phyloP scores from a whole-genome alignment of 2,329 filamentous ascomycete species.

The Tolypocladium endophyticum region DNA sequence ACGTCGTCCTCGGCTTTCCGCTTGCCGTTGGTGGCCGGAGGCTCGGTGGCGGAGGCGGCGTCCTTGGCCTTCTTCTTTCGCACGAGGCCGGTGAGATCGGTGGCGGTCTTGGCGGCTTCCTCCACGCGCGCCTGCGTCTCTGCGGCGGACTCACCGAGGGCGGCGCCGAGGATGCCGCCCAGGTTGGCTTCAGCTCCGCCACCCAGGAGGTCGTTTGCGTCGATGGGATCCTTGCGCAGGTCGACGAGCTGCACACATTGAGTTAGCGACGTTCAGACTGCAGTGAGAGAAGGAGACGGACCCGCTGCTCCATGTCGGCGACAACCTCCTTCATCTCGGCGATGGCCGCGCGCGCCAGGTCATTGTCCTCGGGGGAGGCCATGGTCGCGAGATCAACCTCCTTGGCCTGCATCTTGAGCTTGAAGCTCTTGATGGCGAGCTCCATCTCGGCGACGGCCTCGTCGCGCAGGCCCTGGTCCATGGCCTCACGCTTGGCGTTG shows the following conservation, averaged over 20 bases:
- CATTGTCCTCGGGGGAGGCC: slow-evolving; percentile 56
- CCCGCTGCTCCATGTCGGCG: slow-evolving; percentile 66
- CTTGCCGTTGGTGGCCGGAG: slow-evolving; percentile 26
- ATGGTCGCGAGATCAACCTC: slow-evolving; percentile 54
- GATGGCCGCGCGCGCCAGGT: slow-evolving; percentile 51
- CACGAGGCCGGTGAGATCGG: slow-evolving; percentile 63
- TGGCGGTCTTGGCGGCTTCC: slow-evolving; percentile 64
- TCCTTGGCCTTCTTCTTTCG: slow-evolving; percentile 54
- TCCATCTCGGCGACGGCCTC: slow-evolving; percentile 64
- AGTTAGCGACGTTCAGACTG: not conserved
- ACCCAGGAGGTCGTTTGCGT: slow-evolving; percentile 25
- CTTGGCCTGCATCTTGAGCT: slow-evolving; percentile 59
- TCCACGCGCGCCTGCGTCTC: slow-evolving; percentile 55
- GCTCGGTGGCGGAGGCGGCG: slow-evolving; percentile 7
- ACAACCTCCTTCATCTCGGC: slow-evolving; percentile 69
- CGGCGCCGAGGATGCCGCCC: slow-evolving; percentile 52
- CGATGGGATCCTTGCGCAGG: slow-evolving; percentile 48
- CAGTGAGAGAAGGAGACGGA: slow-evolving; percentile 27
- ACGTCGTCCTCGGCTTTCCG: slow-evolving; percentile 21
- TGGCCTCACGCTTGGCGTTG: slow-evolving; percentile 33
- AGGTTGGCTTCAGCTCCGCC: slow-evolving; percentile 27
- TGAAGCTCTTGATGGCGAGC: slow-evolving; percentile 62
- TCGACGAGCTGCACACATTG: slow-evolving; percentile 46
- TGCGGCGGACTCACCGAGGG: slow-evolving; percentile 50
- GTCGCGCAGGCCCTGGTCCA: slow-evolving; percentile 60